Evolutionary conservation across 139 green algal genomes (phyloP), one percentile per base, ranked within the genome.

Genomic region (Micromonas pusilla): DNA sequence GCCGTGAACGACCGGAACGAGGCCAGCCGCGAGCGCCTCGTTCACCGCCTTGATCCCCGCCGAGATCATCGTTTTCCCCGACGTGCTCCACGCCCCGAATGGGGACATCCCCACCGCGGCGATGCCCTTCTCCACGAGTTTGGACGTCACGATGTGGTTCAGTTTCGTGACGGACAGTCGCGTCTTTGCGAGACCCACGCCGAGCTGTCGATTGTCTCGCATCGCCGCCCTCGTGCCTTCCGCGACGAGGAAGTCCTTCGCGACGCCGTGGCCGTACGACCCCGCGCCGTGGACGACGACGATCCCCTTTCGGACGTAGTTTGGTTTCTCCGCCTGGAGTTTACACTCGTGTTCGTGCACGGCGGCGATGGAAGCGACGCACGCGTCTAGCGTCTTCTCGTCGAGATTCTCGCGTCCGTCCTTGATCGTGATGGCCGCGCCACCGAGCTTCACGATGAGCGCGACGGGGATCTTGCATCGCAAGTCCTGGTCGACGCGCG

Each of bases 231-330:
- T n/a, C n/a, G n/a, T n/a, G 45, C 45, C 45, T 23, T 57, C 45
- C 45, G 45, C 45, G 9, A 57, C 45, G 45, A 9, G 9, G 45
- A 23, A 57, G 9, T 57, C 9, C 45, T 57, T 57, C 45, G 45
- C 45, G 9, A 23, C 9, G 9, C 9, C 9, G 68, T 75, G 68
- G 2, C 68, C 68, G 6, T 62, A 75, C 0, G 37, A 62, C 2
- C 68, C 68, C 9, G 68, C 68, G 2, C 68, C 68, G 68, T 75
- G 68, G 1, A 63, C 36, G 21, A 75, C 68, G 3, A 75, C 32
- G n/a, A 65, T 31, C 36, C 9, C 54, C 2, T 65, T 25, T 65
- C 26, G 54, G 54, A 23, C 23, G n/a, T 23, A 65, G n/a, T 65
- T 65, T 65, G 23, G n/a, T 25, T 65, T 25, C 54, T 31, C 54